Percentiles rank a stretch among this genome's conserved stretches.
Conservation (phyloP, 1,139 yeast species). For the Meyerozyma carpophila region DNA sequence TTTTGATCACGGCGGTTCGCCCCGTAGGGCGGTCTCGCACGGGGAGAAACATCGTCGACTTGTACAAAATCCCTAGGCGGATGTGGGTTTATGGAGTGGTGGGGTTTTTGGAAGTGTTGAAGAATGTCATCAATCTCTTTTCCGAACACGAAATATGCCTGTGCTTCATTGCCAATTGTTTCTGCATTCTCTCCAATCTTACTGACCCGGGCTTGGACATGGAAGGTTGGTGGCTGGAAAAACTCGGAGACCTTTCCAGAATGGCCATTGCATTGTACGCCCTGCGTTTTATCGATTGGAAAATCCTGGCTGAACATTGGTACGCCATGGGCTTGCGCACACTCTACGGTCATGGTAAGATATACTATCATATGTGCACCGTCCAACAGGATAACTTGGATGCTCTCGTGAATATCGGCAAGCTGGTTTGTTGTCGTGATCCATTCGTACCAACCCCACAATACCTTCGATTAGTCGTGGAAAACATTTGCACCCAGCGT, state of each 20-base stretch:
- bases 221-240: conserved; percentile 77
- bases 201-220: conserved; percentile 49
- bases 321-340: conserved; percentile 64
- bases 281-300: conserved; percentile 77
- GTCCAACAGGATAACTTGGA: conserved; percentile 77
- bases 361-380: conserved; percentile 77
- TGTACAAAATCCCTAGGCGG: conserved; percentile 70
- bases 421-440: conserved; percentile 71
- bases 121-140: conserved; percentile 59
- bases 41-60: conserved; percentile 68
- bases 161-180: conserved; percentile 46
- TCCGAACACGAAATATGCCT: conserved; percentile 46
- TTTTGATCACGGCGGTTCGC: conserved; percentile 62
- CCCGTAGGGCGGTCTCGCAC: conserved; percentile 59
- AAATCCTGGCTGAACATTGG: conserved; percentile 73
- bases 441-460: conserved; percentile 80
- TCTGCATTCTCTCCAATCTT: conserved; percentile 47
- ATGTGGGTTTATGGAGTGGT: conserved; percentile 85
- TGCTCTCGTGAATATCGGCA: conserved; percentile 73
- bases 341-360: conserved; percentile 73
- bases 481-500: conserved; percentile 69
- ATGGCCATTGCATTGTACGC: conserved; percentile 82
- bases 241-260: conserved; percentile 71
- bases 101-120: conserved; percentile 70
- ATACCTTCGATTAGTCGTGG: conserved; percentile 69